Percentiles rank a stretch among this genome's conserved stretches.
These are phyloP conservation scores for Zizania palustris DNA, from an alignment of 202 grass and related monocot species.

Conservation along the genomic window DNA sequence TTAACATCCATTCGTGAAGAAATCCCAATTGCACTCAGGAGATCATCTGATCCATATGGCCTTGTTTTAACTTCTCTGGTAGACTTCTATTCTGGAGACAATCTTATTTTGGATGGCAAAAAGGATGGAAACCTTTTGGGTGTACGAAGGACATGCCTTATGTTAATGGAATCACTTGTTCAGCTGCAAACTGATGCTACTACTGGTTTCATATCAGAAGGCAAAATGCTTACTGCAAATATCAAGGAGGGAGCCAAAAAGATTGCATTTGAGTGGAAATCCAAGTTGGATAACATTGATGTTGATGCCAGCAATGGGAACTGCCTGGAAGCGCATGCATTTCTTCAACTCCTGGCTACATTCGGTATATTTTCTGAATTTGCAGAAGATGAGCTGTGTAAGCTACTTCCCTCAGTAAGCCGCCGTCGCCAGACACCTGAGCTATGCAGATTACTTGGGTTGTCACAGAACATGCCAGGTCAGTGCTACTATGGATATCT, in stretches of 20 bases:
- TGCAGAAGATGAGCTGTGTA: conserved; percentile 76
- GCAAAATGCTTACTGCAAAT: conserved; percentile 48
- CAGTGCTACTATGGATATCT: conserved; percentile 33
- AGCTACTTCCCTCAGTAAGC: conserved; percentile 86
- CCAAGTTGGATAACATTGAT: conserved; percentile 75
- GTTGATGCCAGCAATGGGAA: conserved; percentile 90
- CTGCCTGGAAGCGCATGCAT: conserved; percentile 96
- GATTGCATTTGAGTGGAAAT: conserved; percentile 80
- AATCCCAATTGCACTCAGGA: conserved; percentile 73
- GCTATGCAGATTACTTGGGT: conserved; percentile 76
- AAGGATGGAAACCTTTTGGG: conserved; percentile 96
- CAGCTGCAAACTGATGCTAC: conserved; percentile 47
- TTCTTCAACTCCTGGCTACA: conserved; percentile 93
- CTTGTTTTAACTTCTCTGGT: conserved; percentile 73
- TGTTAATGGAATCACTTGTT: conserved; percentile 94
- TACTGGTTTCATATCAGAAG: conserved; percentile 34
- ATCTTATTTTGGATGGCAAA: conserved; percentile 74
- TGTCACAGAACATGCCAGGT: conserved; percentile 97
- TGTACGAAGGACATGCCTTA: conserved; percentile 83
- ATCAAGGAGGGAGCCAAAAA: conserved; percentile 65
- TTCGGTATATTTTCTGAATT: conserved; percentile 76
- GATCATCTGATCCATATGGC: conserved; percentile 58
- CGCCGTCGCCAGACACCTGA: conserved; percentile 87
- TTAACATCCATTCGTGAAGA: conserved; percentile 81
- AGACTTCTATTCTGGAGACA: conserved; percentile 84